Percentiles rank a stretch among this genome's conserved stretches.
Evolutionary conservation across 192 early-diverging fungal genomes (phyloP).

Genomic region (Coemansia sp.): DNA sequence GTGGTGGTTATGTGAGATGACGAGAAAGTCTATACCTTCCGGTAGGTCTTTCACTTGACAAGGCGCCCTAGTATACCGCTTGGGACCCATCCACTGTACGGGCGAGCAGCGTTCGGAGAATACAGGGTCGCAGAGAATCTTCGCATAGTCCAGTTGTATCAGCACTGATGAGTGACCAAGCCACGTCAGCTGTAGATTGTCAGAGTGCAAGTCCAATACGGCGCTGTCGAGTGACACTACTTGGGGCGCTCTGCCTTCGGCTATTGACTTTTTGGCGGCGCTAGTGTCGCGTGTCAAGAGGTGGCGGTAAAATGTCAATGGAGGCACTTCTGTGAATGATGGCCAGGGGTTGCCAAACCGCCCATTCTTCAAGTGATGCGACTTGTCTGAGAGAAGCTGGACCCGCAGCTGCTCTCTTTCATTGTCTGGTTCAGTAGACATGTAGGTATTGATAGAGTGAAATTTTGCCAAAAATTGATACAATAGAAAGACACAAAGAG

Average conservation of each 20-base stretch:
- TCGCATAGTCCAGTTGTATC: slow-evolving; percentile 66
- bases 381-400: slow-evolving; percentile 21
- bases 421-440: background rate
- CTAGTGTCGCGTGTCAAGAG: background rate
- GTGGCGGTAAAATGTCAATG: background rate
- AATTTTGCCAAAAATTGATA: background rate
- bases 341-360: slow-evolving; percentile 75
- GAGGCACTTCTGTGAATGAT: slow-evolving; percentile 5
- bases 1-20: slow-evolving; percentile 89
- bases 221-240: slow-evolving; percentile 35
- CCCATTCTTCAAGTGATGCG: slow-evolving; percentile 57
- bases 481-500: background rate
- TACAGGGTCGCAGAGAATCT: slow-evolving; percentile 75
- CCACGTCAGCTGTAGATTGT: slow-evolving; percentile 56
- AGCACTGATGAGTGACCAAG: slow-evolving; percentile 68
- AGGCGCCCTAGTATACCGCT: slow-evolving; percentile 67
- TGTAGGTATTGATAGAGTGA: background rate
- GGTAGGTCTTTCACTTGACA: slow-evolving; percentile 69
- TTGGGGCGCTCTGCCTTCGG: slow-evolving; percentile 32
- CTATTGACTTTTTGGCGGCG: slow-evolving; percentile 18
- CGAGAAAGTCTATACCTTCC: slow-evolving; percentile 67
- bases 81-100: slow-evolving; percentile 66
- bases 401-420: slow-evolving; percentile 20
- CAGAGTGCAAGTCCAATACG: background rate
- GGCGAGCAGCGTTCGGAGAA: slow-evolving; percentile 78